Base-by-base conservation (phyloP, 192 early-diverging fungal genomes). In the Coemansia sp. region DNA sequence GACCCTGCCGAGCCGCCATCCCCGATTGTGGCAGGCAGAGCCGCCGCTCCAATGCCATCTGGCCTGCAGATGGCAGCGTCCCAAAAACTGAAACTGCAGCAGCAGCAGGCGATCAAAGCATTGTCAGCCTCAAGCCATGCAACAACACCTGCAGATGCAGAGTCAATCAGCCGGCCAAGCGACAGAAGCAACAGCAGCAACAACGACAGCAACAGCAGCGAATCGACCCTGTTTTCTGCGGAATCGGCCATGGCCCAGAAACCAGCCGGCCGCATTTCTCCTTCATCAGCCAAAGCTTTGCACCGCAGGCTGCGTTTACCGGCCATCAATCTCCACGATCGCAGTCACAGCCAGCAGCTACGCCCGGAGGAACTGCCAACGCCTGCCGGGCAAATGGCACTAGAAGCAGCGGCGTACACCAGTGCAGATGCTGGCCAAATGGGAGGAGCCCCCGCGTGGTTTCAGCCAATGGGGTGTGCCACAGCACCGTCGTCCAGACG, bases 401-500 rank as follows among this genome's bases (percentile, higher is more conserved):
- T 6, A 54, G 26, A 54, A 26, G 26, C 26, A 26, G 26, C 26
- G 26, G 26, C 26, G 3, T 3, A 26, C 26, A 3, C 26, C 51
- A 54, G 21, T 10, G 11, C 48, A 49, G 13, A 6, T 54, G 11
- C 47, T 16, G 51, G 51, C 51, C 51, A 54, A 54, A 26, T 26
- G 3, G 26, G 26, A 26, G 26, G 51, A 2, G 19, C 51, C 8
- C 7, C 19, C 15, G 8, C 21, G 7, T 49, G 55, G 51, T 19
- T 42, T 41, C 51, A 41, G 52, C 63, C 51, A 43, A 42, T 21
- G 16, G 51, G 63, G n/a, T 54, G 26, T 21, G 63, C 63, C 15
- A 65, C 54, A 12, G 65, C 43, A 16, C 65, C 65, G 8, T 46
- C 65, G 13, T 67, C 65, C 26, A 54, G 65, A 37, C 52, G 65